phyloP scores from a whole-genome alignment of 495 filamentous ascomycete species.

The Achaetomiella virescens region DNA sequence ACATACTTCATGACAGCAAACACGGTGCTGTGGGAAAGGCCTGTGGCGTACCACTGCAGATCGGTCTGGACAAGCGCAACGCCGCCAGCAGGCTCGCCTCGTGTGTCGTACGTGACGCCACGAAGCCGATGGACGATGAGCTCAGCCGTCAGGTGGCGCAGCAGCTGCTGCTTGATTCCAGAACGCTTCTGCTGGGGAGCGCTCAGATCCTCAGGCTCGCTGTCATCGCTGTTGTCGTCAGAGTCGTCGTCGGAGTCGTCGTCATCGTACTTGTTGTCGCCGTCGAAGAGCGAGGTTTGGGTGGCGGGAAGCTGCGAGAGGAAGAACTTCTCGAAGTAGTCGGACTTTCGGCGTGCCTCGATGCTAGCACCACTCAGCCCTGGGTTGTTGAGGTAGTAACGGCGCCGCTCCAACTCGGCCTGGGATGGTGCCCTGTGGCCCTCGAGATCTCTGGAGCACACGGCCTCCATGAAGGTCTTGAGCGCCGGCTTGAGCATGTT shows the following conservation, averaged over 20 bases:
- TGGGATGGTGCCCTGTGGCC: constrained; percentile 11
- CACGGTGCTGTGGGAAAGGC: constrained; percentile 55
- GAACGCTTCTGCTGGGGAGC: constrained; percentile 16
- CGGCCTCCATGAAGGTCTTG: constrained; percentile 25
- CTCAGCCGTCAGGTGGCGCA: constrained; percentile 55
- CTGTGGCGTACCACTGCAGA: constrained; percentile 54
- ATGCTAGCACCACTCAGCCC: constrained; percentile 5
- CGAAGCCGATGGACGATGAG: constrained; percentile 47
- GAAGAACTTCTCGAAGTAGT: constrained; percentile 36
- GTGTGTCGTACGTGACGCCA: constrained; percentile 19
- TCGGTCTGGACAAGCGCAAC: constrained; percentile 60
- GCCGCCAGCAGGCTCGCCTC: constrained; percentile 32
- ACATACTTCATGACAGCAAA: constrained; percentile 54
- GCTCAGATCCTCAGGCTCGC: neutral
- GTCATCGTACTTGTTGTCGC: constrained; percentile 21
- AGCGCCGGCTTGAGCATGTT: constrained; percentile 45
- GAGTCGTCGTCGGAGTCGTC: constrained; percentile 21
- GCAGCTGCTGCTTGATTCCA: constrained; percentile 52
- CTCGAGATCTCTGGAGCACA: constrained; percentile 11
- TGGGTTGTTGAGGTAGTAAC: constrained; percentile 21
- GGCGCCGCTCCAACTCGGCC: constrained; percentile 11
- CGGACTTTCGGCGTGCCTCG: constrained; percentile 14
- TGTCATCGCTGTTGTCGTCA: constrained; percentile 1
- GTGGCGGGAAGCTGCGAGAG: constrained; percentile 44
- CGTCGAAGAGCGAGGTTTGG: constrained; percentile 29